A percentile compares a stretch with the other conserved stretches of the same genome.
phyloP scores from a whole-genome alignment of 169 alveolate genomes.

The Plasmodium vivax region DNA sequence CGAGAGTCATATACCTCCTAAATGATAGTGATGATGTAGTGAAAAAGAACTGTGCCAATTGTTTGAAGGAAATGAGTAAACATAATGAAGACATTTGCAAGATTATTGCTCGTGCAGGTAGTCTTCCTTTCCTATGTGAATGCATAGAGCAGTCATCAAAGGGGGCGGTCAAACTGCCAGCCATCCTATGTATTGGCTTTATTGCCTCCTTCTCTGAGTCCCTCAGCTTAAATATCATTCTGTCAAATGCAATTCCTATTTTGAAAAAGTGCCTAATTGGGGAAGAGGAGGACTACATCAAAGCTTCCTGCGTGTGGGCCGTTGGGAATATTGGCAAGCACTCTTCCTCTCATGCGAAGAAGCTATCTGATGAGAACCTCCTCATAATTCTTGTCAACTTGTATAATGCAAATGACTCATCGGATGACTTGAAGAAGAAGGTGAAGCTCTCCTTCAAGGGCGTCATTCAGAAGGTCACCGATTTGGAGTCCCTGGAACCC shows the following conservation, averaged over 20 bases:
- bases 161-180: constrained; percentile 49
- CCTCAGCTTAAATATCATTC: constrained; percentile 58
- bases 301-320: constrained; percentile 55
- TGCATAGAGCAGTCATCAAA: constrained; percentile 31
- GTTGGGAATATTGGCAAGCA: constrained; percentile 66
- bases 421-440: constrained; percentile 68
- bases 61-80: constrained; percentile 70
- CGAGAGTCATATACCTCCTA: constrained; percentile 42
- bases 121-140: constrained; percentile 63
- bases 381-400: constrained; percentile 49
- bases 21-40: constrained; percentile 71
- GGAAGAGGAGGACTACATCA: constrained; percentile 61
- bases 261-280: constrained; percentile 46
- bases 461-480: constrained; percentile 47
- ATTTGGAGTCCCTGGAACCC: constrained; percentile 55
- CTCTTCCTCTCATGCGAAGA: constrained; percentile 64
- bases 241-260: constrained; percentile 40
- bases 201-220: constrained; percentile 62
- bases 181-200: constrained; percentile 62
- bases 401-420: constrained; percentile 54
- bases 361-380: constrained; percentile 43
- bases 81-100: constrained; percentile 72
- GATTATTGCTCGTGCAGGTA: constrained; percentile 66
- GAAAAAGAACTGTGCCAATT: constrained; percentile 62
- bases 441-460: constrained; percentile 21